These are phyloP conservation scores for Ogataea neopini DNA, from an alignment of 805 yeast species.

Conservation along the genomic window DNA sequence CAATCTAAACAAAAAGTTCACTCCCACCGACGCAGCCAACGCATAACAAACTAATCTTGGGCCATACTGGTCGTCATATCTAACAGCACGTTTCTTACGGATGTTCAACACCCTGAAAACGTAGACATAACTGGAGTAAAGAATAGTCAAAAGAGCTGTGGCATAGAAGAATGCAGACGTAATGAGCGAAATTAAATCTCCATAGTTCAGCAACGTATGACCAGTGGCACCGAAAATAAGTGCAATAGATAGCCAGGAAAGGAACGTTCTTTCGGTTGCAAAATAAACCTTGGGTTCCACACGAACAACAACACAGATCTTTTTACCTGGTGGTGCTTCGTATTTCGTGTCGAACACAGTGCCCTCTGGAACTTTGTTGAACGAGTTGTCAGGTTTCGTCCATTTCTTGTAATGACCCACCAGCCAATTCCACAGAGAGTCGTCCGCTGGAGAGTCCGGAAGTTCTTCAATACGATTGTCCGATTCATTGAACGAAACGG, in stretches of 20 bases:
- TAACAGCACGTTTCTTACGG: constrained; percentile 76
- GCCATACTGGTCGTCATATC: constrained; percentile 86
- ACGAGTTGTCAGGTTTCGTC: constrained; percentile 44
- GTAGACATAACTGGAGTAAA: constrained; percentile 73
- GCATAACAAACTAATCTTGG: constrained; percentile 81
- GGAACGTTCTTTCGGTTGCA: constrained; percentile 94
- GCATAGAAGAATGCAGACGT: constrained; percentile 87
- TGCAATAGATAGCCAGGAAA: constrained; percentile 92
- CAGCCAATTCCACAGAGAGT: constrained; percentile 20
- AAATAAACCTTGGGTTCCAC: constrained; percentile 99
- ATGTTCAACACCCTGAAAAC: constrained; percentile 81
- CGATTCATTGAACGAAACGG: constrained; percentile 34
- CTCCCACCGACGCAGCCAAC: constrained; percentile 66
- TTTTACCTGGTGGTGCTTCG: constrained; percentile 84
- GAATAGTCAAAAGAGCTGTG: constrained; percentile 71
- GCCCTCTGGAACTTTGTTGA: constrained; percentile 62
- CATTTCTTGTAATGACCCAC: constrained; percentile 16
- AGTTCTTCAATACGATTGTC: constrained; percentile 32
- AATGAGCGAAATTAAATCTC: constrained; percentile 69
- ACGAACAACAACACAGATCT: constrained; percentile 89
- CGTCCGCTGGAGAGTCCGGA: constrained; percentile 9
- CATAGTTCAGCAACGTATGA: constrained; percentile 81
- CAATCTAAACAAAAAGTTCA: constrained; percentile 56
- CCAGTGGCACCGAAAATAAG: constrained; percentile 88
- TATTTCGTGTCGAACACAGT: constrained; percentile 60